Percentiles rank a stretch among this genome's conserved stretches.
phyloP scores from a whole-genome alignment of 176 grass and related monocot genomes.

The Eragrostis curvula region DNA sequence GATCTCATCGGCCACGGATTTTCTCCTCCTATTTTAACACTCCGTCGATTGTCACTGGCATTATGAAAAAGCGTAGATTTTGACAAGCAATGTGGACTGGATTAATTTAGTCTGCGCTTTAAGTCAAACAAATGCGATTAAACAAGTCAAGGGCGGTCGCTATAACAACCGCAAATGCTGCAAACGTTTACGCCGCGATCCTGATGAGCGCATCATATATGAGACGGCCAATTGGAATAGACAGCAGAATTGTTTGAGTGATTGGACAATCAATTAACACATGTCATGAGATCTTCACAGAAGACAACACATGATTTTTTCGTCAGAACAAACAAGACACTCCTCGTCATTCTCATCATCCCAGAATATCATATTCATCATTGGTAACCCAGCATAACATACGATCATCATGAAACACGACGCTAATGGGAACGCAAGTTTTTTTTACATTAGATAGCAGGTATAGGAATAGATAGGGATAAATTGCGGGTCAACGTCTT shows the following conservation, averaged over 20 bases:
- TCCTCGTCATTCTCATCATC: slow-evolving; percentile 27
- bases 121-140: slow-evolving; percentile 36
- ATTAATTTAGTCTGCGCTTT: slow-evolving; percentile 3
- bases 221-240: neutral
- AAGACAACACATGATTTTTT: slow-evolving; percentile 2
- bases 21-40: neutral
- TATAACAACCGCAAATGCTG: slow-evolving; percentile 14
- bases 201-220: slow-evolving; percentile 38
- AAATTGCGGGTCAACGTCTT: neutral
- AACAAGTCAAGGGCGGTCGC: slow-evolving; percentile 29
- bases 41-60: neutral
- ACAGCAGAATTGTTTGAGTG: neutral
- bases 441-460: neutral
- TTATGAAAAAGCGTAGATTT: neutral
- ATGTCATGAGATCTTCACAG: slow-evolving; percentile 30
- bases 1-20: neutral
- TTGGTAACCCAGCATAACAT: neutral
- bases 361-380: slow-evolving; percentile 13
- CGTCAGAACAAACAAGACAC: slow-evolving; percentile 22
- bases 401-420: slow-evolving; percentile 26
- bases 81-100: slow-evolving; percentile 23
- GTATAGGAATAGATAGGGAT: neutral
- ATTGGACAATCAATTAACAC: neutral
- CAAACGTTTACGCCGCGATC: slow-evolving; percentile 27
- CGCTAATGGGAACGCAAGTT: neutral